A percentile compares a stretch with the other conserved stretches of the same genome.
Conservation (phyloP, 2,329 filamentous ascomycete species). For the Venturia pyrina region DNA sequence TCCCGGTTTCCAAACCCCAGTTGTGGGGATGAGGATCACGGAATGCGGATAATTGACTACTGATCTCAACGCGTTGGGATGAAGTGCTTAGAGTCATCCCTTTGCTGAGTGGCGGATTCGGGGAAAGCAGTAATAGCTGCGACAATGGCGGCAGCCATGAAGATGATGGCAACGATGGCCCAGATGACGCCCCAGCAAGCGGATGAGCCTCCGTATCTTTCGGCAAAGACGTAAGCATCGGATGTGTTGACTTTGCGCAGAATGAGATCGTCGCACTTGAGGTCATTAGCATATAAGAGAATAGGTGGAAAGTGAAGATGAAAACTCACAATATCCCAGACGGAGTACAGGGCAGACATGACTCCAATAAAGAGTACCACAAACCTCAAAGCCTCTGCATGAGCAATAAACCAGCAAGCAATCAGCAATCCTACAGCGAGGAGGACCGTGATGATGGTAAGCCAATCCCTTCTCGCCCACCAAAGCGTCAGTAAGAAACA, state of each 20-base stretch:
- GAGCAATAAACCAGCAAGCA: conserved; percentile 69
- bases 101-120: conserved; percentile 57
- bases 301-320: neutral
- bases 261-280: conserved; percentile 65
- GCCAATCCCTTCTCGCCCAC: conserved; percentile 72
- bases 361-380: conserved; percentile 70
- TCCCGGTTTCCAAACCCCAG: neutral
- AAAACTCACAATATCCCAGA: conserved; percentile 60
- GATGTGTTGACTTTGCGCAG: conserved; percentile 70
- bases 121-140: conserved; percentile 68
- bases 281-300: neutral
- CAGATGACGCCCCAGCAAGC: conserved; percentile 75
- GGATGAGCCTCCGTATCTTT: conserved; percentile 67
- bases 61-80: conserved; percentile 36
- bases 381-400: conserved; percentile 64
- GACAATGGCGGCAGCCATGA: conserved; percentile 67
- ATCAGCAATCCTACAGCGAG: conserved; percentile 61
- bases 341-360: conserved; percentile 70
- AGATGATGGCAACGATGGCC: conserved; percentile 59
- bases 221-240: conserved; percentile 68
- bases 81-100: conserved; percentile 58
- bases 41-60: neutral
- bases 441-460: conserved; percentile 62
- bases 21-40: too few relatives aligned
- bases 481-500: conserved; percentile 71